These are phyloP conservation scores for Ampelocalamus luodianensis DNA, from an alignment of 176 grass and related monocot genomes.

Conservation along the genomic window DNA sequence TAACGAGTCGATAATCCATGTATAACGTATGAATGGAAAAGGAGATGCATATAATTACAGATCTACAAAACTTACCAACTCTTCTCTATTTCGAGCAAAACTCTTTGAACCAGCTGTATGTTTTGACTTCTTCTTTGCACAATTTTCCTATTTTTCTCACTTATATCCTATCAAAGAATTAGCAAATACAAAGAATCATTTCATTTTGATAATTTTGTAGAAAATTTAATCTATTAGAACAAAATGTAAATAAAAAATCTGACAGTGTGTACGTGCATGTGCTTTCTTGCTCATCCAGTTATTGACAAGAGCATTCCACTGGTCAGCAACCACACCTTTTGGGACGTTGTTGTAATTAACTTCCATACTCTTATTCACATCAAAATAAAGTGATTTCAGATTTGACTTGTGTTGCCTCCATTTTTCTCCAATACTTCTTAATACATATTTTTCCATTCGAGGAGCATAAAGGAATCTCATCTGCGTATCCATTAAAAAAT, in stretches of 20 bases:
- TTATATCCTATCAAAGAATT: too few species aligned
- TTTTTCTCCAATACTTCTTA: too few species aligned
- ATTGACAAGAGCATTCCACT: slow-evolving; percentile 17
- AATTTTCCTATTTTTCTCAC: background rate
- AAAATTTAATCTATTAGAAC: too few species aligned
- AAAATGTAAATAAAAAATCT: too few species aligned
- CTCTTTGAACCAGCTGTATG: slow-evolving; percentile 26
- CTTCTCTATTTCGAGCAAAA: slow-evolving; percentile 3
- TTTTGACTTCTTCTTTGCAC: slow-evolving; percentile 6
- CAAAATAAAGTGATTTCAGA: slow-evolving; percentile 5
- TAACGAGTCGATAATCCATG: too few species aligned
- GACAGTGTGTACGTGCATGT: background rate
- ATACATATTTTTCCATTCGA: too few species aligned
- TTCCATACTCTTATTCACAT: slow-evolving; percentile 14
- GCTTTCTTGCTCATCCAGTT: slow-evolving; percentile 26
- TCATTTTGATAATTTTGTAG: too few species aligned
- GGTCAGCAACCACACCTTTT: background rate
- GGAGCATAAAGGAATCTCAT: too few species aligned
- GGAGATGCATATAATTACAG: too few species aligned
- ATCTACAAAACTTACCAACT: background rate
- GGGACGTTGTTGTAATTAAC: slow-evolving; percentile 1
- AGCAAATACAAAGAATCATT: too few species aligned
- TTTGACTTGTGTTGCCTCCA: slow-evolving; percentile 25
- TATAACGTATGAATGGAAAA: background rate
- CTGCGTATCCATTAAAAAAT: too few species aligned